phyloP scores from a whole-genome alignment of 192 early-diverging fungal species.

The Coemansia sp. region DNA sequence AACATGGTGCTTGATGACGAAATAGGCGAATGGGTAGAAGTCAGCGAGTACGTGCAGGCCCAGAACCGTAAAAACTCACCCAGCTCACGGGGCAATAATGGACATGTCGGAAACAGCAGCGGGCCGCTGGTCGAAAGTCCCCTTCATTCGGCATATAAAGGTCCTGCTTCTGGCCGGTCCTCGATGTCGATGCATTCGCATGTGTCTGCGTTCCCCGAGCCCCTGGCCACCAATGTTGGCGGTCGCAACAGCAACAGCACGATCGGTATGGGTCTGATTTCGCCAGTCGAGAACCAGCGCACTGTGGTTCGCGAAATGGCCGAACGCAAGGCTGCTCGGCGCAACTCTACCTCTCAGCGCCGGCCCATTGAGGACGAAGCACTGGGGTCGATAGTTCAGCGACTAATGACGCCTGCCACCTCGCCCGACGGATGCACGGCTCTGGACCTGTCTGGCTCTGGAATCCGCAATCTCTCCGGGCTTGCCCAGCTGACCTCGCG shows the following conservation, averaged over 20 bases:
- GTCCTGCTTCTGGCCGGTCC: slow-evolving; percentile 28
- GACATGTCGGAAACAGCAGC: not conserved
- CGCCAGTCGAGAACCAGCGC: slow-evolving; percentile 43
- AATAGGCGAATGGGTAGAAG: slow-evolving; percentile 47
- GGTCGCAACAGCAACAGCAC: slow-evolving; percentile 1
- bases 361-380: slow-evolving; percentile 45
- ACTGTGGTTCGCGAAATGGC: slow-evolving; percentile 41
- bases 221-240: slow-evolving; percentile 23
- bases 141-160: slow-evolving; percentile 10
- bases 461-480: slow-evolving; percentile 42
- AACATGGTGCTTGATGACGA: slow-evolving; percentile 47
- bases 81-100: not conserved
- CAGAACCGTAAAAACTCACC: slow-evolving; percentile 3
- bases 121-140: slow-evolving; percentile 7
- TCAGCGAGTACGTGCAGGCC: slow-evolving; percentile 26
- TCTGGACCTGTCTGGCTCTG: slow-evolving; percentile 41
- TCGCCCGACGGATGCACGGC: slow-evolving; percentile 47
- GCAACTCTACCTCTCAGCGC: slow-evolving; percentile 11
- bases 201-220: slow-evolving; percentile 40
- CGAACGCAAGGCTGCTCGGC: slow-evolving; percentile 25
- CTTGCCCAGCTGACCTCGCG: slow-evolving; percentile 44
- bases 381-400: slow-evolving; percentile 49
- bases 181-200: slow-evolving; percentile 42
- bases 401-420: slow-evolving; percentile 37
- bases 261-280: slow-evolving; percentile 42